These are phyloP conservation scores for Podaxis sp. DNA, from an alignment of 768 basidiomycete species.

Conservation along the genomic window DNA sequence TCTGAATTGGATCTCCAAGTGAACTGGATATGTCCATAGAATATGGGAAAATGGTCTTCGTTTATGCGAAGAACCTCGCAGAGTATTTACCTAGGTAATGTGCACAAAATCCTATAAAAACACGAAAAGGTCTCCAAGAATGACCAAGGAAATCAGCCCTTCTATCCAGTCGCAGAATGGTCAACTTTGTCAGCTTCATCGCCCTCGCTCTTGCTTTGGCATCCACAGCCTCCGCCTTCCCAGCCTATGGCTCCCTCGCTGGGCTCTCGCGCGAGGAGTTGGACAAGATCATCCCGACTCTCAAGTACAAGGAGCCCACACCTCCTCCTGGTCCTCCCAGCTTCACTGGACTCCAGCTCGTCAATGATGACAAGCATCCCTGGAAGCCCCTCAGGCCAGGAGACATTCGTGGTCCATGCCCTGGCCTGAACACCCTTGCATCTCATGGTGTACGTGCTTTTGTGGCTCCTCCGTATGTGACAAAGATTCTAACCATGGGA, in stretches of 20 bases:
- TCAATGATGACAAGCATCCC: slow-evolving; percentile 11
- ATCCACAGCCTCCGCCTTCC: slow-evolving; percentile 4
- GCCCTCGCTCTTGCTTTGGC: neutral
- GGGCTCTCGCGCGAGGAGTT: slow-evolving; percentile 8
- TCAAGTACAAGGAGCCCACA: neutral
- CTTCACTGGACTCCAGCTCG: slow-evolving; percentile 5
- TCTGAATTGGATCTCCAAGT: too few species aligned
- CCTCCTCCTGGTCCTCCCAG: slow-evolving; percentile 11
- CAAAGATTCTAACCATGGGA: neutral
- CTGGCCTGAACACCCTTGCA: slow-evolving; percentile 10
- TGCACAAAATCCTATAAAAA: too few species aligned
- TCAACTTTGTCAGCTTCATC: too few species aligned
- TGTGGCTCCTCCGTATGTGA: neutral
- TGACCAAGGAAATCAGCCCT: too few species aligned
- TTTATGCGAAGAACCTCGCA: too few species aligned
- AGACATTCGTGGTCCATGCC: slow-evolving; percentile 11
- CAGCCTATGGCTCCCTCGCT: slow-evolving; percentile 11
- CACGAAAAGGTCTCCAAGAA: too few species aligned
- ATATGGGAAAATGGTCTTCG: too few species aligned
- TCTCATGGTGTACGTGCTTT: slow-evolving; percentile 5
- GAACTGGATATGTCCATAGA: too few species aligned
- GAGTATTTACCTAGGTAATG: too few species aligned
- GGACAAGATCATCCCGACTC: neutral
- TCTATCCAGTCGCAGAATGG: too few species aligned
- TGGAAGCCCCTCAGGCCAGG: neutral